These are phyloP conservation scores for Pezicula radicicola DNA, from an alignment of 2,329 filamentous ascomycete species.

Conservation along the genomic window DNA sequence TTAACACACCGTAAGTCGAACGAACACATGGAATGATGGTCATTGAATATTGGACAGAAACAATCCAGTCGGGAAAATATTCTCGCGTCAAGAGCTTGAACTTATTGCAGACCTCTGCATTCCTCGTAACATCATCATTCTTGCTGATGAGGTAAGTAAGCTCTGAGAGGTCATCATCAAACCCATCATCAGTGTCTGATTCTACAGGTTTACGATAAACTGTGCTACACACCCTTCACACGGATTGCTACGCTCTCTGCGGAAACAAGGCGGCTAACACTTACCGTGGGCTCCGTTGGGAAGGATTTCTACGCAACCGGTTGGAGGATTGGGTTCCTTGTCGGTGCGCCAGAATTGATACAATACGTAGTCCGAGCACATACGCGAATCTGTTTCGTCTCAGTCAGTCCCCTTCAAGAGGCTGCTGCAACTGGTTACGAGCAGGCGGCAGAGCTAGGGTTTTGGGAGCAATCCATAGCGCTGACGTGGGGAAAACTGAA, in stretches of 20 bases:
- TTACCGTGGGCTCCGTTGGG: constrained; percentile 49
- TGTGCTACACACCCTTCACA: constrained; percentile 49
- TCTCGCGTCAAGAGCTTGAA: constrained; percentile 3
- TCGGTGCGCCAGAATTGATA: constrained; percentile 49
- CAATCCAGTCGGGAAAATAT: constrained; percentile 12
- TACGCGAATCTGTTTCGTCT: constrained; percentile 49
- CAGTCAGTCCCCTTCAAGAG: constrained; percentile 44
- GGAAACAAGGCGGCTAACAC: constrained; percentile 42
- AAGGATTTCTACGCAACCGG: constrained; percentile 52
- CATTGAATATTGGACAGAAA: too few relatives aligned
- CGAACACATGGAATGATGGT: too few relatives aligned
- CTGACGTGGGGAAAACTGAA: constrained; percentile 36
- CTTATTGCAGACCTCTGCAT: constrained; percentile 8
- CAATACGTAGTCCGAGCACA: constrained; percentile 50
- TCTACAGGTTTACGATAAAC: constrained; percentile 46
- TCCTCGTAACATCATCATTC: constrained; percentile 6
- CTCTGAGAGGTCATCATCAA: too few relatives aligned
- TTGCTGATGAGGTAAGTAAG: constrained; percentile 44
- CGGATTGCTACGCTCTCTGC: constrained; percentile 46
- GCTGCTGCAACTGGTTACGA: constrained; percentile 25
- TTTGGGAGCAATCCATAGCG: constrained; percentile 47
- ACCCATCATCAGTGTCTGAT: too few relatives aligned
- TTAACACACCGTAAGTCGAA: too few relatives aligned
- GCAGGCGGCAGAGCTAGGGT: constrained; percentile 45
- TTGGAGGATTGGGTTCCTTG: constrained; percentile 51